Conservation (phyloP, 192 early-diverging fungal genomes). For the Radiomyces spectabilis region DNA sequence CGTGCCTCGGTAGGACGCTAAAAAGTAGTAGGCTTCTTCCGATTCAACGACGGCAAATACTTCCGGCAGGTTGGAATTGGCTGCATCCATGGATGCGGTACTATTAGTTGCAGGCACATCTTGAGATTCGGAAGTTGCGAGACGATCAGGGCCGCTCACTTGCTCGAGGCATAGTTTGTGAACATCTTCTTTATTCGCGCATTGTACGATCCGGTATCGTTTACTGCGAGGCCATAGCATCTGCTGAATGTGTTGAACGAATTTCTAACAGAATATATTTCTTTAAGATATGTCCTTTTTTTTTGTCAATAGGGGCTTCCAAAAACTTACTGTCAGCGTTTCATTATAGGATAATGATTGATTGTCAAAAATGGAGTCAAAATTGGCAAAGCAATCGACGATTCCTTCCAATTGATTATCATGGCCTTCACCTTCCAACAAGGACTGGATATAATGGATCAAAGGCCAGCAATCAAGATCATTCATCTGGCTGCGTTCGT, state of each 20-base stretch:
- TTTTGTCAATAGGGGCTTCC: constrained; percentile 5
- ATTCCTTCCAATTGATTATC: constrained; percentile 1
- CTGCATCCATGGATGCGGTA: background rate
- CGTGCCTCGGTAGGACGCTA: constrained; percentile 42
- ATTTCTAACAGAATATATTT: constrained; percentile 3
- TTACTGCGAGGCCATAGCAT: constrained; percentile 35
- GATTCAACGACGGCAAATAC: constrained; percentile 48
- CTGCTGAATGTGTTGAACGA: constrained; percentile 30
- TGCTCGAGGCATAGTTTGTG: background rate
- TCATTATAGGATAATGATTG: background rate
- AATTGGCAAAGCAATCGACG: constrained; percentile 11
- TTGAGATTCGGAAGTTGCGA: too few relatives aligned
- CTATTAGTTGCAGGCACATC: too few relatives aligned
- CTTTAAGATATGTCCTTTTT: background rate
- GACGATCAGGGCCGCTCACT: too few relatives aligned
- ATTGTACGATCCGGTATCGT: constrained; percentile 22
- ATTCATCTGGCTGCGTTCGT: background rate
- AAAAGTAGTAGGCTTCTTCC: constrained; percentile 38
- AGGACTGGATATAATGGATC: constrained; percentile 3
- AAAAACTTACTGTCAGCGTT: background rate
- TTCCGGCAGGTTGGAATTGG: constrained; percentile 31
- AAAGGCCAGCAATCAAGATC: constrained; percentile 8
- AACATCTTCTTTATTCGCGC: constrained; percentile 1
- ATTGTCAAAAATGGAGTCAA: constrained; percentile 17
- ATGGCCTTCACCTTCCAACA: constrained; percentile 9